A percentile compares a stretch with the other conserved stretches of the same genome.
These are phyloP conservation scores for Aspergillus latus DNA, from an alignment of 2,329 filamentous ascomycete genomes.

Conservation along the genomic window DNA sequence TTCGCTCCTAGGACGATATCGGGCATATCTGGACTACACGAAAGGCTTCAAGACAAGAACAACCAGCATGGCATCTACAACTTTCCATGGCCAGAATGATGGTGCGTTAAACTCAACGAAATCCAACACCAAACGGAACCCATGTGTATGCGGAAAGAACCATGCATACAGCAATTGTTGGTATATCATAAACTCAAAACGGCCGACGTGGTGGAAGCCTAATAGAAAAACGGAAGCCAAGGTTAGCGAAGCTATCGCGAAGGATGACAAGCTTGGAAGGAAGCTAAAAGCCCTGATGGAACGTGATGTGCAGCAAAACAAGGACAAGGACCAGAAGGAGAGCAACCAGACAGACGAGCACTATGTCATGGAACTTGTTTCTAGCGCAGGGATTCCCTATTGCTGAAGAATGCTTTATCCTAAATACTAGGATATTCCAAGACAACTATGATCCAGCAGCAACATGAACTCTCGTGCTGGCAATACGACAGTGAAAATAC, in stretches of 20 bases:
- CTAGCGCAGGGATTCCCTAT: too few relatives aligned
- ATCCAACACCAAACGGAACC: too few relatives aligned
- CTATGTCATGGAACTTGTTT: too few relatives aligned
- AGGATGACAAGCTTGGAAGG: background rate
- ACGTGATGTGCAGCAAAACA: background rate
- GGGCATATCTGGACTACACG: background rate
- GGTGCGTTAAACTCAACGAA: too few relatives aligned
- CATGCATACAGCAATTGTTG: background rate
- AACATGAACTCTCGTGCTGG: too few relatives aligned
- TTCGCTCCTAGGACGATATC: background rate
- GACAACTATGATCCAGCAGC: too few relatives aligned
- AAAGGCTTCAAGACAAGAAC: background rate
- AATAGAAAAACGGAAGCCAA: background rate
- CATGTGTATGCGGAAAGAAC: background rate
- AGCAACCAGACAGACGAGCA: too few relatives aligned
- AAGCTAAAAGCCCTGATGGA: background rate
- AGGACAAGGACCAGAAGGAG: too few relatives aligned
- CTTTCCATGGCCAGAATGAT: background rate
- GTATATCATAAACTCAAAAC: background rate
- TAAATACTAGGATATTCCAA: too few relatives aligned
- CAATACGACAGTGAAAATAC: too few relatives aligned
- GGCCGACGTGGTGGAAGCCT: background rate
- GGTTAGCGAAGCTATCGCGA: background rate
- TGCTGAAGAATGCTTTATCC: too few relatives aligned
- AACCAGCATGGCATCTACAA: background rate